Base-by-base conservation (phyloP, 345 rosid genomes). In the Euphorbia pulcherrima region DNA sequence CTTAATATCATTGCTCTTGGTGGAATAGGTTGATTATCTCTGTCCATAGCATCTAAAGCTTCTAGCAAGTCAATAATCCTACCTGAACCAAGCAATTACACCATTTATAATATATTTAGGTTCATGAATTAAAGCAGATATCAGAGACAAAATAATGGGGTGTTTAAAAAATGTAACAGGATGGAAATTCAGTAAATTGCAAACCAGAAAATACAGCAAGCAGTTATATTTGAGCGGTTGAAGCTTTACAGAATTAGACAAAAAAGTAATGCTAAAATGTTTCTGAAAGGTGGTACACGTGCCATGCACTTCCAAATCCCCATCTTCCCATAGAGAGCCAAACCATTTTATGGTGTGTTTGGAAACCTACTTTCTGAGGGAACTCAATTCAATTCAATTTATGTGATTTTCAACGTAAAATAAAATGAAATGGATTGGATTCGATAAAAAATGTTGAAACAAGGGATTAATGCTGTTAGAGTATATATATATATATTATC, bases 1-100 rank as follows among this genome's bases (percentile, higher is more conserved):
- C 89, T 90, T 80, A 90, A 76, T 68, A 90, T 87, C 98, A 89
- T 93, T 72, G 94, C 97, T 77, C 97, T 80, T 50, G 90, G 85
- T 68, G 98, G 92, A 72, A 93, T 87, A 47, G 86, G 83, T 82
- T 86, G 94, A 72, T 80, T 82, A 81, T 93, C 94, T 82, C 81
- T 86, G 67, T 71, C 85, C 96, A 93, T 87, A 48, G 91, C 88
- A 71, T 93, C 89, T 66, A 93, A 85, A 73, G 96, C 98, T 78
- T 90, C 94, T 54, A 93, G 82, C 76, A 93, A 80, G 68, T 93
- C 97, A 67, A 86, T 82, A 69, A 90, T 78, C 82, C 96, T 89
- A 71, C 98, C 97, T 93, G 88, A 71, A 82, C 78, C 79, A 86
- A 73, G 56, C 46, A 77, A 61, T 44, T 64, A 18, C 50, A 51